These are phyloP conservation scores for Amaranthus cruentus DNA, from an alignment of 148 eudicot genomes.

Conservation along the genomic window DNA sequence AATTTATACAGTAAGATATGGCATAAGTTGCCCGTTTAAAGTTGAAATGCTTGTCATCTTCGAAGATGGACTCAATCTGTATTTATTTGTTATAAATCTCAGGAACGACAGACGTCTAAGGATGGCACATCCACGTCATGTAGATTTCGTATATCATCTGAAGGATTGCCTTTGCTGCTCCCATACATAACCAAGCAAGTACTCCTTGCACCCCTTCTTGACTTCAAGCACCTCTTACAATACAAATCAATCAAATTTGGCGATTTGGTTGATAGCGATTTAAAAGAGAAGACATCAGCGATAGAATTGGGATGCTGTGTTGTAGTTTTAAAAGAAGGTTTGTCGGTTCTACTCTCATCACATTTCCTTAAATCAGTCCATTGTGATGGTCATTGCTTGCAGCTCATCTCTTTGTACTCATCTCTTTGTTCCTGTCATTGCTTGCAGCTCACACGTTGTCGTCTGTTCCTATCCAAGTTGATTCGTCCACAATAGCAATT, in stretches of 20 bases:
- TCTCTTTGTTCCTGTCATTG: neutral
- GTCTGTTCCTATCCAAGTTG: constrained; percentile 31
- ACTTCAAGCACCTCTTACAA: constrained; percentile 85
- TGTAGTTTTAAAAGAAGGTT: constrained; percentile 73
- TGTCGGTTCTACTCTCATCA: constrained; percentile 13
- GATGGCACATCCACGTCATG: constrained; percentile 71
- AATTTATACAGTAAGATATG: neutral
- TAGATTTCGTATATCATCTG: constrained; percentile 88
- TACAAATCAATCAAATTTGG: constrained; percentile 68
- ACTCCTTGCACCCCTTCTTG: constrained; percentile 51
- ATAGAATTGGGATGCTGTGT: constrained; percentile 79
- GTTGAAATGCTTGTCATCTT: neutral
- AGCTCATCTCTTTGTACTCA: neutral
- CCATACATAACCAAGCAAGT: constrained; percentile 90
- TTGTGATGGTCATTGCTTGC: neutral
- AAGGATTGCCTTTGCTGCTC: constrained; percentile 90
- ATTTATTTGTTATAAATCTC: neutral
- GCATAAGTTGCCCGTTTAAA: neutral
- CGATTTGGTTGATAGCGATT: constrained; percentile 73
- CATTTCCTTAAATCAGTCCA: neutral
- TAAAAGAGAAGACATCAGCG: constrained; percentile 57
- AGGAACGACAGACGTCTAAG: constrained; percentile 70
- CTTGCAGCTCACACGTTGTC: constrained; percentile 1
- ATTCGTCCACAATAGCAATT: constrained; percentile 64
- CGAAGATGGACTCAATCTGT: neutral